Percentiles rank a stretch among this genome's conserved stretches.
phyloP scores from a whole-genome alignment of 805 yeast species.

The Ogataea pini region DNA sequence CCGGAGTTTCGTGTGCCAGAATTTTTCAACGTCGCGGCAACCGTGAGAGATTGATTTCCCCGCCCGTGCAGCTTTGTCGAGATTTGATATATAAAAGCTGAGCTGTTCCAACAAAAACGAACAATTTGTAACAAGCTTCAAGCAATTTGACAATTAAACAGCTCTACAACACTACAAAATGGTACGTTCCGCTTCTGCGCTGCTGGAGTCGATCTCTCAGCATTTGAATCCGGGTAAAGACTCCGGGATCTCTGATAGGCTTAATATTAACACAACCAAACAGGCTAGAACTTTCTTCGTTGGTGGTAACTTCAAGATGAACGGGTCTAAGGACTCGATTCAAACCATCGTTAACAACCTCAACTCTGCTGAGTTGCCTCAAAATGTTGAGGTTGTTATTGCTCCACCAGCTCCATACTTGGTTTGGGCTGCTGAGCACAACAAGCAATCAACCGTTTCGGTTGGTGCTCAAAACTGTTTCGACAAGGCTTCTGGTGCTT shows the following conservation, averaged over 20 bases:
- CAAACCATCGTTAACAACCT: slow-evolving; percentile 79
- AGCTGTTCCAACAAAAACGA: neutral
- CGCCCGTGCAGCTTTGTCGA: neutral
- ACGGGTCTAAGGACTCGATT: slow-evolving; percentile 89
- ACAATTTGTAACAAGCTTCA: neutral
- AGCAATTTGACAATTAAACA: neutral
- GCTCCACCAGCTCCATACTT: slow-evolving; percentile 96
- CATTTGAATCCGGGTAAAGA: slow-evolving; percentile 19
- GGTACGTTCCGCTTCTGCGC: slow-evolving; percentile 27
- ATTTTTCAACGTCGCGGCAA: neutral
- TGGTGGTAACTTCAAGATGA: slow-evolving; percentile 99
- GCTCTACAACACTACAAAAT: slow-evolving; percentile 15
- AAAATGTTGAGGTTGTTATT: slow-evolving; percentile 87
- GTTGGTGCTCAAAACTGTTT: slow-evolving; percentile 92
- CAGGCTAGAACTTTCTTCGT: slow-evolving; percentile 68
- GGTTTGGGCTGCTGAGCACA: slow-evolving; percentile 66
- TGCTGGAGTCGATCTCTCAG: slow-evolving; percentile 21
- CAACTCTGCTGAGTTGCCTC: slow-evolving; percentile 74
- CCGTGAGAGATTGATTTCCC: neutral
- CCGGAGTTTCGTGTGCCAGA: slow-evolving; percentile 10
- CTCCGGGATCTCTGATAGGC: slow-evolving; percentile 5
- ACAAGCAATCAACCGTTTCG: slow-evolving; percentile 70
- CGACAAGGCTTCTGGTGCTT: slow-evolving; percentile 90
- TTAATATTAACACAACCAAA: slow-evolving; percentile 18
- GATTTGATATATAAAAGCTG: neutral